Evolutionary conservation across 176 grass and related monocot species (phyloP).

Genomic region (Ensete glaucum): DNA sequence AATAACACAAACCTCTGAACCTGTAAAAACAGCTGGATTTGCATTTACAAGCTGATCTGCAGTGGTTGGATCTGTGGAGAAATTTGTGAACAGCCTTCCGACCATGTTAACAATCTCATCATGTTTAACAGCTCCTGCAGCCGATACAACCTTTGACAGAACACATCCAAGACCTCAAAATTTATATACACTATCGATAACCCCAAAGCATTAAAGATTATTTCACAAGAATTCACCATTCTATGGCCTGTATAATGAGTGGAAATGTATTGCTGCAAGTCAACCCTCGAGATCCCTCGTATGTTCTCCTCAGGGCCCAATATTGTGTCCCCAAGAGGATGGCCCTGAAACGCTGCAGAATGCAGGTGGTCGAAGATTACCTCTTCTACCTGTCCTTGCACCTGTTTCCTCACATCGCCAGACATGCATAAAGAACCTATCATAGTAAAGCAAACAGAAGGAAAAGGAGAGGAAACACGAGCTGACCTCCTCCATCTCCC

Average conservation of each 20-base stretch:
- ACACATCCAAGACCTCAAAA: slow-evolving; percentile 14
- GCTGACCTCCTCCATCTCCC: slow-evolving; percentile 95
- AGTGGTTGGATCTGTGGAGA: slow-evolving; percentile 75
- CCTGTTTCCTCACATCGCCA: slow-evolving; percentile 45
- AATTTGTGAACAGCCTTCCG: slow-evolving; percentile 64
- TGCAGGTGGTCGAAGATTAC: slow-evolving; percentile 99
- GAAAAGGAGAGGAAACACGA: not conserved
- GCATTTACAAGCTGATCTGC: slow-evolving; percentile 68
- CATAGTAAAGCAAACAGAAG: not conserved
- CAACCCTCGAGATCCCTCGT: slow-evolving; percentile 44
- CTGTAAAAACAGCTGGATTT: slow-evolving; percentile 79
- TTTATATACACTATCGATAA: not conserved
- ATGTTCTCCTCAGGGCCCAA: slow-evolving; percentile 92
- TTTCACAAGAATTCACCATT: slow-evolving; percentile 43
- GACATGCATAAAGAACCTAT: not conserved
- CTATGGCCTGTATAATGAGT: slow-evolving; percentile 87
- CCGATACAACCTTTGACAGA: slow-evolving; percentile 71
- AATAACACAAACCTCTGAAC: slow-evolving; percentile 53
- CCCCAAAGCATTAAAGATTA: slow-evolving; percentile 6
- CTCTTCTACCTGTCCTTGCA: slow-evolving; percentile 84
- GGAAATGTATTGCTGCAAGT: slow-evolving; percentile 79
- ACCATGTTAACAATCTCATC: slow-evolving; percentile 79
- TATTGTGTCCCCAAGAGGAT: slow-evolving; percentile 89
- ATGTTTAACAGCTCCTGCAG: slow-evolving; percentile 72
- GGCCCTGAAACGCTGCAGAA: slow-evolving; percentile 64